A percentile compares a stretch with the other conserved stretches of the same genome.
phyloP scores from a whole-genome alignment of 805 yeast genomes.

The Saturnispora ahearnii region DNA sequence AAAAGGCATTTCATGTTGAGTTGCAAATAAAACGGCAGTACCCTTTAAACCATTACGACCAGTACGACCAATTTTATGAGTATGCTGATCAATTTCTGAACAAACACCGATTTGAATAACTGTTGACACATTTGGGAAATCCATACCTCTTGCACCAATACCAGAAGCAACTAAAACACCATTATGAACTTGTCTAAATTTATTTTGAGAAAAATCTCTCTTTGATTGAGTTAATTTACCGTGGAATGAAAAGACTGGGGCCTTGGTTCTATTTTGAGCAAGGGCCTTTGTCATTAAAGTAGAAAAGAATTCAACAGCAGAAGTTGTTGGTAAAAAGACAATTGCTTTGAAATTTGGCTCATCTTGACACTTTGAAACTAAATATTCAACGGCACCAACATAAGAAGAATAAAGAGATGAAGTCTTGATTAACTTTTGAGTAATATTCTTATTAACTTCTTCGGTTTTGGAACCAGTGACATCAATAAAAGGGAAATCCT shows the following conservation, averaged over 20 bases:
- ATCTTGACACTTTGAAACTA: conserved; percentile 31
- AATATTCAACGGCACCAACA: conserved; percentile 43
- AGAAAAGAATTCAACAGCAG: conserved; percentile 52
- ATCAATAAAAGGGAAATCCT: conserved; percentile 46
- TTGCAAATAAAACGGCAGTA: conserved; percentile 50
- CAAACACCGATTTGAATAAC: conserved; percentile 82
- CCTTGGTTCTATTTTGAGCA: conserved; percentile 15
- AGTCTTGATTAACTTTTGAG: conserved; percentile 55
- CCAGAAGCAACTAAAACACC: conserved; percentile 78
- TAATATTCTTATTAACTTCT: conserved; percentile 64
- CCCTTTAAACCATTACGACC: conserved; percentile 88
- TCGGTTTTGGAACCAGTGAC: conserved; percentile 61
- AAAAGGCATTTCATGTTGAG: conserved; percentile 50
- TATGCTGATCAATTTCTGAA: conserved; percentile 63
- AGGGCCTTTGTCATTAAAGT: conserved; percentile 27
- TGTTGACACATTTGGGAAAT: conserved; percentile 79
- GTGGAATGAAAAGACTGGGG: conserved; percentile 36
- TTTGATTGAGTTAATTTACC: conserved; percentile 65
- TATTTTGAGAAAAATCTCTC: conserved; percentile 35
- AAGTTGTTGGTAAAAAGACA: conserved; percentile 73
- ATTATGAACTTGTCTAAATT: conserved; percentile 27
- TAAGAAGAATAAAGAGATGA: conserved; percentile 48
- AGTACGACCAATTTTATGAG: conserved; percentile 93
- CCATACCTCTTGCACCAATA: conserved; percentile 96
- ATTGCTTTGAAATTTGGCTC: conserved; percentile 59